Base-by-base conservation (phyloP, 345 rosid species). In the Clausena lansium region DNA sequence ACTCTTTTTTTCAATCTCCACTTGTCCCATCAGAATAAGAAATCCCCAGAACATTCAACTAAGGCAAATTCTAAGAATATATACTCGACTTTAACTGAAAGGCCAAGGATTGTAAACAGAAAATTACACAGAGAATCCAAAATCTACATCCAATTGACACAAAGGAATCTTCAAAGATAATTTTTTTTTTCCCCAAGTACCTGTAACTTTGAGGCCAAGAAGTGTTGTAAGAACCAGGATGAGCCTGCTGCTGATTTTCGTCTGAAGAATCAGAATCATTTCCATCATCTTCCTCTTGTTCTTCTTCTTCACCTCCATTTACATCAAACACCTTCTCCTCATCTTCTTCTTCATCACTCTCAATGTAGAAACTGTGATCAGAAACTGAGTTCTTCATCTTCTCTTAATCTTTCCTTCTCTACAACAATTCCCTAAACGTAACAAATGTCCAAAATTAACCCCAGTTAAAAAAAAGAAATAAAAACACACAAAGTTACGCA, bases 171-270 rank as follows among this genome's bases (percentile, higher is more conserved):
- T 4, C 57, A 20, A 19, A 52, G 22, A 52, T 52, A 50, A 6
- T 50, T 17, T 14, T 13, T 47, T 47, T 14, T 1, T 11, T 10
- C 5, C 52, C 0, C 57, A 0, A 3, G 22, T 52, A 93, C 98
- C 97, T 90, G 89, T 93, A 95, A 91, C 98, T 93, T 83, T 93
- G 97, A 70, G 99, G 99, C 98, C 99, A 96, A 70, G 91, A 79
- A 10, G 92, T 86, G 76, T 78, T 89, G 87, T 88, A 90, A 74
- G 98, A 88, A 70, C 84, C 77, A 20, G 89, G 80, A 58, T 84
- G 91, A 70, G 79, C 81, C 27, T 87, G 92, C 11, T 77, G 88
- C 25, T 38, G 88, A 79, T 76, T 87, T 52, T 80, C 91, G 25
- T 78, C 73, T 7, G 90, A 67, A 32, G 85, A 86, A 82, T 92